Evolutionary conservation across 495 filamentous ascomycete genomes (phyloP).

Genomic region (Xylaria acuta): DNA sequence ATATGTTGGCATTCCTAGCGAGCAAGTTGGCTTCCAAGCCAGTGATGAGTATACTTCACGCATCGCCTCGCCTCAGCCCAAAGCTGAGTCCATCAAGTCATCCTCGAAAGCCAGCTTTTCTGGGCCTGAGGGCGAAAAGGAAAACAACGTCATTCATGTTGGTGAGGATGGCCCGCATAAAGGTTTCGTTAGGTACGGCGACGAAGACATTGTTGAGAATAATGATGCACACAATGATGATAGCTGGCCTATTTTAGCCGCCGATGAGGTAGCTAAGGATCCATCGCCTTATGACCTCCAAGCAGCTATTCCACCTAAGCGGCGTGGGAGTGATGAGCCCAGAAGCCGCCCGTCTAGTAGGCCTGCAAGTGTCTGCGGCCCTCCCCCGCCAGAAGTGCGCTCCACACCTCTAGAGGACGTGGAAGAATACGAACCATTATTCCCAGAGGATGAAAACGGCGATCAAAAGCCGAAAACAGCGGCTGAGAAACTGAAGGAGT

Average conservation of each 20-base stretch:
- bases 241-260: slow-evolving; percentile 82
- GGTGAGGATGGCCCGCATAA: slow-evolving; percentile 69
- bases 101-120: slow-evolving; percentile 33
- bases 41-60: slow-evolving; percentile 78
- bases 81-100: slow-evolving; percentile 33
- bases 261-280: slow-evolving; percentile 88
- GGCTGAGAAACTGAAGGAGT: slow-evolving; percentile 59
- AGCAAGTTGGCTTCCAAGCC: slow-evolving; percentile 81
- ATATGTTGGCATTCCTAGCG: slow-evolving; percentile 70
- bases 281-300: slow-evolving; percentile 59
- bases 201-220: slow-evolving; percentile 56
- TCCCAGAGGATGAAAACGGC: slow-evolving; percentile 78
- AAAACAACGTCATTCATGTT: slow-evolving; percentile 75
- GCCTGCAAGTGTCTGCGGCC: slow-evolving; percentile 63
- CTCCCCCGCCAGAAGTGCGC: slow-evolving; percentile 53
- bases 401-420: slow-evolving; percentile 83
- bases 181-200: slow-evolving; percentile 57
- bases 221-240: slow-evolving; percentile 61
- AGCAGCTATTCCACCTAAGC: slow-evolving; percentile 69
- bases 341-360: slow-evolving; percentile 77
- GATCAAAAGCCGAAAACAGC: slow-evolving; percentile 54
- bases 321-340: slow-evolving; percentile 59
- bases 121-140: slow-evolving; percentile 49
- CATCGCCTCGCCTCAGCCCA: slow-evolving; percentile 64
- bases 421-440: slow-evolving; percentile 94